Base-by-base conservation (phyloP, 768 basidiomycete species). In the Russula sp. region DNA sequence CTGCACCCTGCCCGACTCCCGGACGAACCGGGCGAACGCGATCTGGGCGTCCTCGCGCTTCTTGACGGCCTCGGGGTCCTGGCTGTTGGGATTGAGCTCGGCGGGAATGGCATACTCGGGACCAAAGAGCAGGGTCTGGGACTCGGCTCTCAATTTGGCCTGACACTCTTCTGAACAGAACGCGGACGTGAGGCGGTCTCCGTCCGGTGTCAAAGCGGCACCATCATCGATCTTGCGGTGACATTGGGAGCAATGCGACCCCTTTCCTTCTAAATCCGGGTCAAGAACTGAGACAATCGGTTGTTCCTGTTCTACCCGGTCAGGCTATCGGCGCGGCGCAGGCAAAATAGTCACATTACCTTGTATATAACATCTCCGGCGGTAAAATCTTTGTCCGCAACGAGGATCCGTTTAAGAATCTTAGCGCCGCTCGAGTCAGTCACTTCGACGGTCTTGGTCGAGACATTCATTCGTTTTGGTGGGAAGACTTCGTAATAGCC, bases 401-500 rank as follows among this genome's bases (percentile, higher is more conserved):
- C 77, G 39, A 91, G 74, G 27, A 65, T 49, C 11, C 60, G 58
- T 70, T 82, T 84, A 55, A 80, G 81, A 48, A 68, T 77, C 66
- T 55, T 73, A 70, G 70, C 73, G 66, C 70, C 68, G 18, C 52
- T 69, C 42, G 68, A 67, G 16, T 68, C 68, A 37, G 71, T 62
- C 9, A 72, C 55, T 14, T 75, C 68, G n/a, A 74, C 51, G 31
- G 66, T 68, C 57, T 84, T 78, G 44, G 90, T 77, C n/a, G 79
- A 75, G 44, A 91, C 88, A 69, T 88, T 87, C 78, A 79, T 84
- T 34, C 76, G 78, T 72, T 84, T 84, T 35, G 84, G 83, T n/a
- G 91, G 91, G 79, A 93, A 94, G 61, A 73, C 73, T 45, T 88
- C 76, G 71, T 87, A 91, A 72, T 92, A 94, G 61, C 85, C 91